A percentile compares a stretch with the other conserved stretches of the same genome.
These are phyloP conservation scores for Pythium folliculosum DNA, from an alignment of 352 stramenopile genomes.

Conservation along the genomic window DNA sequence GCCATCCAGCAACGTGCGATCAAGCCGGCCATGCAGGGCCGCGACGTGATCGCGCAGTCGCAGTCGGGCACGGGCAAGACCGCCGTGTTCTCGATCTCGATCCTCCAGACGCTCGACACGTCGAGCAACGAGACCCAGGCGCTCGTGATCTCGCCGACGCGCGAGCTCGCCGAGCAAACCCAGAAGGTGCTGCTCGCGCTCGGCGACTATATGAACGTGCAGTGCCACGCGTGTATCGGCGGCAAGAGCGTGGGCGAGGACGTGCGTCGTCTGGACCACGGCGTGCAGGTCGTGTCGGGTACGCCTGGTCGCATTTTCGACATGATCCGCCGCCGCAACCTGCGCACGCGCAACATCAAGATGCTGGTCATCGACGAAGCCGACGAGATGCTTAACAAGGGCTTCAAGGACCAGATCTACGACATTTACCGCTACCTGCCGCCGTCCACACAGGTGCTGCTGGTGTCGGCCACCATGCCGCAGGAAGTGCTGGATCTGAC, in stretches of 20 bases:
- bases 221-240: slow-evolving; percentile 96
- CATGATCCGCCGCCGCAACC: slow-evolving; percentile 94
- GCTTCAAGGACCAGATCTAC: slow-evolving; percentile 99
- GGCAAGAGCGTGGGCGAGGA: slow-evolving; percentile 95
- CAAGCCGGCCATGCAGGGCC: slow-evolving; percentile 93
- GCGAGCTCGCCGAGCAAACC: slow-evolving; percentile 95
- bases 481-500: slow-evolving; percentile 96
- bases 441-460: slow-evolving; percentile 92
- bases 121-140: slow-evolving; percentile 93
- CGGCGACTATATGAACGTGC: slow-evolving; percentile 98
- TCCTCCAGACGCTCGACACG: slow-evolving; percentile 93
- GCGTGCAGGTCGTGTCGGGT: slow-evolving; percentile 94
- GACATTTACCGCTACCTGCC: slow-evolving; percentile 96
- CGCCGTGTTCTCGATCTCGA: slow-evolving; percentile 95
- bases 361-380: slow-evolving; percentile 98
- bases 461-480: slow-evolving; percentile 95
- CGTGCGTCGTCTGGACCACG: slow-evolving; percentile 94
- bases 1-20: slow-evolving; percentile 99
- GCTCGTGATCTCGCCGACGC: slow-evolving; percentile 90
- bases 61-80: slow-evolving; percentile 95
- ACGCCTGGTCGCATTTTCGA: slow-evolving; percentile 97
- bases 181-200: slow-evolving; percentile 95
- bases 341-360: slow-evolving; percentile 92
- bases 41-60: slow-evolving; percentile 97
- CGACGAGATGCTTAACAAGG: slow-evolving; percentile 98